phyloP scores from a whole-genome alignment of 2,329 filamentous ascomycete genomes.

The Exophiala bonariae region DNA sequence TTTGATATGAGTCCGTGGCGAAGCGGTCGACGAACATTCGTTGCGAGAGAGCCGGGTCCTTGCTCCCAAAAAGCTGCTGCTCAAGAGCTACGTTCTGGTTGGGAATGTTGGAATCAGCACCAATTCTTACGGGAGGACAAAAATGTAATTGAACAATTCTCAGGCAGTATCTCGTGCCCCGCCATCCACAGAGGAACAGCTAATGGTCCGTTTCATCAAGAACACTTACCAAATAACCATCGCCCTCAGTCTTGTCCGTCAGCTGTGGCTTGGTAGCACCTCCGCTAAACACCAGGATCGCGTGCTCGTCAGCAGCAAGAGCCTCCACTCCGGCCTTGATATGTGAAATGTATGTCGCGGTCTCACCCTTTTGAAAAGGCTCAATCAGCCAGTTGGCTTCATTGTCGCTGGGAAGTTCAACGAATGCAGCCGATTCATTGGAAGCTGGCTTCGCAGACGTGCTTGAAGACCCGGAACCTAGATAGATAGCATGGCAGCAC shows the following conservation, averaged over 20 bases:
- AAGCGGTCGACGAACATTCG: constrained; percentile 64
- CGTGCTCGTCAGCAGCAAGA: constrained; percentile 48
- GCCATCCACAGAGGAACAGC: no score
- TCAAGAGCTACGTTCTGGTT: constrained; percentile 17
- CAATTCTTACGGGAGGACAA: no score
- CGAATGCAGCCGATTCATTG: constrained; percentile 32
- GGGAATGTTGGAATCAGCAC: background rate
- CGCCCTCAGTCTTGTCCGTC: constrained; percentile 13
- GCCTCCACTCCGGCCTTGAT: constrained; percentile 61
- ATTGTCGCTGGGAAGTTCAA: background rate
- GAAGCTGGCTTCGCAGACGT: constrained; percentile 55
- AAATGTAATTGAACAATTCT: no score
- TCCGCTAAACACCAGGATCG: constrained; percentile 72
- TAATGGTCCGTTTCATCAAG: no score
- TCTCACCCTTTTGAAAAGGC: constrained; percentile 75
- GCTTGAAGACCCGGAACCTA: constrained; percentile 56
- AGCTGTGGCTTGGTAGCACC: constrained; percentile 37
- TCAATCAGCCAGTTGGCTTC: constrained; percentile 62
- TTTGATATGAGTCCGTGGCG: constrained; percentile 84
- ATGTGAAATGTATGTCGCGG: constrained; percentile 76
- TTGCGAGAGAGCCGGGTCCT: constrained; percentile 7
- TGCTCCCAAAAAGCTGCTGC: constrained; percentile 14
- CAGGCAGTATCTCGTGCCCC: no score
- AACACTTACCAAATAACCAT: constrained; percentile 22
- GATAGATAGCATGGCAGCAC: constrained; percentile 82